Evolutionary conservation across 768 basidiomycete species (phyloP), one percentile per base, ranked within the genome.

Genomic region (Collybiopsis confluens): DNA sequence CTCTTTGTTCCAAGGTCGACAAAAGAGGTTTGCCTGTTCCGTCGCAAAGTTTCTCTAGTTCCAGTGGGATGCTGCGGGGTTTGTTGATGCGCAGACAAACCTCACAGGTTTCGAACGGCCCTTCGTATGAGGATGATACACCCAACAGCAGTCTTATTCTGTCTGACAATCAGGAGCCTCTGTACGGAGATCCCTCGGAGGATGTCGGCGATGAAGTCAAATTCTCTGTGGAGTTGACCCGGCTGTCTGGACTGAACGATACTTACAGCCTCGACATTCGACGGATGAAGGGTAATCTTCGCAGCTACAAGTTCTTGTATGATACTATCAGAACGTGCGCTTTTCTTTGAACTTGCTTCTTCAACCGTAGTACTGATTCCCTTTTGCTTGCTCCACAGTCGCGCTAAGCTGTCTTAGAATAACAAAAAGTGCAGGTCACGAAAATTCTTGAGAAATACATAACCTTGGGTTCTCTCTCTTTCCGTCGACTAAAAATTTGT

Each of bases 121-220:
- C 74, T 13, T 73, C 78, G 3, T 71, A 77, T 56, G 80, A 83
- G 33, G 73, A 80, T 50, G 82, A 83, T 40, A 69, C 58, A 33
- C 61, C 62, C 30, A 64, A 59, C 63, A 67, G 64, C 26, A 69
- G 72, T 43, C 68, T 75, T 33, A 64, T 75, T n/a, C 59, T 74
- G 20, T 11, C 50, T 2, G 44, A 52, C 11, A 13, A 10, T 18
- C 41, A 63, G n/a, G 80, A 86, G 52, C 71, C 85, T 20, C 64
- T 86, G 20, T 98, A 96, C 62, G 95, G 95, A 13, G 90, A 90
- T 54, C 61, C 73, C n/a, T 65, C 76, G 3, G 81, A 89, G 60
- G 97, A 98, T 64, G 82, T 83, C 18, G 93, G 93, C 27, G 96
- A 96, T 61, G 97, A 98, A 82, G 92, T 99, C 60, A 84, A 91